Conservation (phyloP, 495 filamentous ascomycete species). For the Trichocladium uniseriatum region DNA sequence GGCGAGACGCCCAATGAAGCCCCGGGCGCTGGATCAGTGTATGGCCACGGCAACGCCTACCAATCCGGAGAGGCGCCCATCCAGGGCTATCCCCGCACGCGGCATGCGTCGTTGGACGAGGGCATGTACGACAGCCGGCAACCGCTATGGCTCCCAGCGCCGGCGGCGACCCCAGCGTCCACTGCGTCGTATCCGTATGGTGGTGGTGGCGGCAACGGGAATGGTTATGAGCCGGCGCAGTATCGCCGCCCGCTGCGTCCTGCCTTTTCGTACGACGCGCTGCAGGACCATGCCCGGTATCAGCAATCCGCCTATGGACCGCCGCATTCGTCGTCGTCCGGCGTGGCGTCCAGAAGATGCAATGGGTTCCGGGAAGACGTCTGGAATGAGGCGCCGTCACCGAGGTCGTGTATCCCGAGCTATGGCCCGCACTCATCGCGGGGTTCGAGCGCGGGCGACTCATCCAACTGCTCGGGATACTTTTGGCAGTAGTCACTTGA, state of each 20-base stretch:
- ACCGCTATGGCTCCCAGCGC: not conserved
- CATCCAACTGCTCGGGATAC: too few species aligned
- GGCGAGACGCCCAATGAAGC: not conserved
- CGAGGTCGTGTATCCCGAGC: not conserved
- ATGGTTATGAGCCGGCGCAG: not conserved
- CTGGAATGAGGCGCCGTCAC: not conserved
- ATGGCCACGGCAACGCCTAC: not conserved
- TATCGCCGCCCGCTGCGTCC: slow-evolving; percentile 2
- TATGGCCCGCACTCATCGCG: not conserved
- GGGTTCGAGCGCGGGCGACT: too few species aligned
- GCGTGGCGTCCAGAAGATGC: not conserved
- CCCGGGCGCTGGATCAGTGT: not conserved
- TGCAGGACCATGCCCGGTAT: slow-evolving; percentile 2
- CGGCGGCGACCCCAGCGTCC: not conserved
- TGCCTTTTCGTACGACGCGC: slow-evolving; percentile 4
- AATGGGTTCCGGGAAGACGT: not conserved
- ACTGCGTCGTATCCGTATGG: not conserved
- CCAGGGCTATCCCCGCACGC: slow-evolving; percentile 5
- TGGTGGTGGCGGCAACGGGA: too few species aligned
- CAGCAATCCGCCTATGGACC: not conserved
- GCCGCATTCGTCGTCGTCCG: not conserved
- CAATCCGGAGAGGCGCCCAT: not conserved
- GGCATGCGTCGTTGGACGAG: slow-evolving; percentile 14
- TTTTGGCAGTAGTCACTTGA: too few species aligned
- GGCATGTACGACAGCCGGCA: slow-evolving; percentile 5